phyloP scores from a whole-genome alignment of 2,329 filamentous ascomycete species.

The Penicillium sp. region DNA sequence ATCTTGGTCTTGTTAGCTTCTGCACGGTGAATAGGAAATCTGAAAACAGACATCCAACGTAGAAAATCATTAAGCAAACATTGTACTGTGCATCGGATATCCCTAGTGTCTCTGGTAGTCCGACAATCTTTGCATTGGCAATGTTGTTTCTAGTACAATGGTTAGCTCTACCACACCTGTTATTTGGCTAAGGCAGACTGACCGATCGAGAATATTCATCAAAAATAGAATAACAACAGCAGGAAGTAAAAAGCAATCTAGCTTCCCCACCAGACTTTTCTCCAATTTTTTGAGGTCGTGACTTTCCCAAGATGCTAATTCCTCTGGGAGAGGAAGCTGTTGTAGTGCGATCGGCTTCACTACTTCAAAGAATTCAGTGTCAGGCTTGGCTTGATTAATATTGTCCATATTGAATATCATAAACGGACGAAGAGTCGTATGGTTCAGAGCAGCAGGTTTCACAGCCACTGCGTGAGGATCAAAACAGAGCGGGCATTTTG shows the following conservation, averaged over 20 bases:
- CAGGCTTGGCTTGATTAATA: constrained; percentile 1
- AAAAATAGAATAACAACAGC: constrained; percentile 8
- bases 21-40: not conserved
- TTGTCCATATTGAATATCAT: not conserved
- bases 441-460: no score
- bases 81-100: constrained; percentile 9
- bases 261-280: constrained; percentile 1
- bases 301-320: not conserved
- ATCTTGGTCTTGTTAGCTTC: constrained; percentile 1
- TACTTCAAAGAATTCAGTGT: not conserved
- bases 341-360: constrained; percentile 5
- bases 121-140: constrained; percentile 10
- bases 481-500: not conserved
- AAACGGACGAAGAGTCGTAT: not conserved
- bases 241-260: constrained; percentile 8
- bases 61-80: constrained; percentile 10
- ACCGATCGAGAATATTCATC: constrained; percentile 12
- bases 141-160: constrained; percentile 5
- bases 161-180: not conserved
- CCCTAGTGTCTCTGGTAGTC: constrained; percentile 1
- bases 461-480: not conserved
- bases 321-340: constrained; percentile 4
- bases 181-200: not conserved
- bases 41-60: constrained; percentile 5
- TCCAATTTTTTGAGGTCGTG: constrained; percentile 3